Evolutionary conservation across 2,329 filamentous ascomycete species (phyloP).

Genomic region (Coleophoma eucalyptorum): DNA sequence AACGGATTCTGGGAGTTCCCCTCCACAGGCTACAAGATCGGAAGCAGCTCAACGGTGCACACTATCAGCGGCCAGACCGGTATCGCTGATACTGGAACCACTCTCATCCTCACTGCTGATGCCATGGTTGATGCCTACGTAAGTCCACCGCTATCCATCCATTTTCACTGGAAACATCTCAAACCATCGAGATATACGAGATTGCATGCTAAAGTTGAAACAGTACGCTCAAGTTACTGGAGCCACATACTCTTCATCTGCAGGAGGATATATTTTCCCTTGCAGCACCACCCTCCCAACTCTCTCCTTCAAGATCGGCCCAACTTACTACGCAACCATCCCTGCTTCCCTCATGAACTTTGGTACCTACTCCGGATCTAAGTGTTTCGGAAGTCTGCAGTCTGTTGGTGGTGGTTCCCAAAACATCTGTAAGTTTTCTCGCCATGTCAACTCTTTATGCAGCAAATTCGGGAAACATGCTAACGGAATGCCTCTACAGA

Average conservation of each 20-base stretch:
- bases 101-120: constrained; percentile 32
- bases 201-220: too few relatives aligned
- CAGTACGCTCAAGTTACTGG: constrained; percentile 27
- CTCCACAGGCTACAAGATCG: constrained; percentile 43
- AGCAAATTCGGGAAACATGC: too few relatives aligned
- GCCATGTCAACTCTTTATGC: too few relatives aligned
- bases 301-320: constrained; percentile 29
- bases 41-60: constrained; percentile 35
- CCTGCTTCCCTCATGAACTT: constrained; percentile 32
- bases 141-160: too few relatives aligned
- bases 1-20: constrained; percentile 55
- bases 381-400: constrained; percentile 34
- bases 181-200: too few relatives aligned
- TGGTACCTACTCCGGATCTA: constrained; percentile 10
- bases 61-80: constrained; percentile 27
- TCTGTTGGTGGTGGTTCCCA: constrained; percentile 20
- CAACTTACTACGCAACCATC: constrained; percentile 25
- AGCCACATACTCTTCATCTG: constrained; percentile 18
- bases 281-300: constrained; percentile 29
- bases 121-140: constrained; percentile 28
- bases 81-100: constrained; percentile 37
- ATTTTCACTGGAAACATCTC: too few relatives aligned
- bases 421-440: constrained; percentile 14
- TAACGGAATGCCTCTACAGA: not conserved
- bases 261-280: constrained; percentile 31